These are phyloP conservation scores for Handroanthus guayacan DNA, from an alignment of 257 asterid species.

Conservation along the genomic window DNA sequence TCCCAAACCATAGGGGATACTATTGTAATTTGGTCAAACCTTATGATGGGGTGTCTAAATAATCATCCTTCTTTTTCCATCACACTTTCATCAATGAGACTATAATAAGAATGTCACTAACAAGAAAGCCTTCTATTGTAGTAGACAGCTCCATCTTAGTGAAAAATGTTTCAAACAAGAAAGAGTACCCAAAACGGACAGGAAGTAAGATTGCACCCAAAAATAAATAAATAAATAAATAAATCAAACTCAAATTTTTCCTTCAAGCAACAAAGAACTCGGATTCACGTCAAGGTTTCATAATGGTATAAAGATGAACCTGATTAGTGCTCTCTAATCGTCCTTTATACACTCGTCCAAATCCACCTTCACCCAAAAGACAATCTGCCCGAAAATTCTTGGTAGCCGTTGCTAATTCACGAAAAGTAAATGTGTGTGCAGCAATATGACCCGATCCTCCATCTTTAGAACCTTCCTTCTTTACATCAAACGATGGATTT, in stretches of 20 bases:
- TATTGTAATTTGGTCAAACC: too few species aligned
- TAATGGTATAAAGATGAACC: constrained; percentile 43
- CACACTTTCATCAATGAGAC: too few species aligned
- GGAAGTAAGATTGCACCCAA: not conserved
- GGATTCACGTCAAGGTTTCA: not conserved
- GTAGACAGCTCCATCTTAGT: not conserved
- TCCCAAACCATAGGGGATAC: too few species aligned
- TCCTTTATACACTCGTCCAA: constrained; percentile 76
- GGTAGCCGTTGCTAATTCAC: constrained; percentile 88
- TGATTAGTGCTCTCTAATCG: constrained; percentile 76
- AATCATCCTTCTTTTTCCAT: too few species aligned
- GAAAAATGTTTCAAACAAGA: not conserved
- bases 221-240: too few species aligned
- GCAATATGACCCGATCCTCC: constrained; percentile 83
- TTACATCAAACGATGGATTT: constrained; percentile 54
- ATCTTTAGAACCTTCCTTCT: constrained; percentile 68
- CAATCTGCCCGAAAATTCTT: constrained; percentile 89
- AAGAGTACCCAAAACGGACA: not conserved
- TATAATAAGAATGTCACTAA: too few species aligned
- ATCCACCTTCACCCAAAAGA: constrained; percentile 85
- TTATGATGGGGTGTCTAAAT: too few species aligned
- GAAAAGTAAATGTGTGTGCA: constrained; percentile 88
- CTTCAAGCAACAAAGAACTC: not conserved
- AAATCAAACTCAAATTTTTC: not conserved
- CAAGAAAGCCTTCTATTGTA: not conserved